Conservation (phyloP, 1,284 basidiomycete species). For the Ganoderma boninense region DNA sequence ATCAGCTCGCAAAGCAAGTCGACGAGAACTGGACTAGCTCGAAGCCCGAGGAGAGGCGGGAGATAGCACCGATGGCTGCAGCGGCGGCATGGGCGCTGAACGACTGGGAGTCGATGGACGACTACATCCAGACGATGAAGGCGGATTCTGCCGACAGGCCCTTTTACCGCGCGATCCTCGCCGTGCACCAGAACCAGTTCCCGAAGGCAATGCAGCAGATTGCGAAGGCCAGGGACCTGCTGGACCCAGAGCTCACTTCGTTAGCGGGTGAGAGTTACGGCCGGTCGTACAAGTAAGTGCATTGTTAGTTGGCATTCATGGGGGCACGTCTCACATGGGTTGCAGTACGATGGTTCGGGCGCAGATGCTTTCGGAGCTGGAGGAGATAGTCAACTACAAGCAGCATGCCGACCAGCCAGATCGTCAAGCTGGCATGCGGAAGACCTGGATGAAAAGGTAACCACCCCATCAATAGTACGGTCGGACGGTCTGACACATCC, state of each 20-base stretch:
- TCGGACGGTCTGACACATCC: slow-evolving; percentile 47
- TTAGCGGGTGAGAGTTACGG: slow-evolving; percentile 97
- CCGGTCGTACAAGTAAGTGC: slow-evolving; percentile 96
- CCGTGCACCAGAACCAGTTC: slow-evolving; percentile 97
- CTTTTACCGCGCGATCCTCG: slow-evolving; percentile 96
- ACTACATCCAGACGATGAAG: slow-evolving; percentile 96
- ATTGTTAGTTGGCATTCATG: slow-evolving; percentile 35
- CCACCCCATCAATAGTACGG: slow-evolving; percentile 3
- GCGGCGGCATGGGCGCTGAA: slow-evolving; percentile 97
- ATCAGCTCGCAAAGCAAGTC: slow-evolving; percentile 87
- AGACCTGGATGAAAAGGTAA: slow-evolving; percentile 95
- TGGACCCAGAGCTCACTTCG: slow-evolving; percentile 93
- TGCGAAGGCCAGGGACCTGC: slow-evolving; percentile 91
- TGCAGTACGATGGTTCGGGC: slow-evolving; percentile 93
- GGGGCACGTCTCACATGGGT: slow-evolving; percentile 11
- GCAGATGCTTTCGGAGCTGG: slow-evolving; percentile 98
- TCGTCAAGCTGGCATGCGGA: slow-evolving; percentile 85
- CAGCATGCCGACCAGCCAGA: slow-evolving; percentile 94
- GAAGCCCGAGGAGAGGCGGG: slow-evolving; percentile 84
- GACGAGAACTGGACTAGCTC: slow-evolving; percentile 91
- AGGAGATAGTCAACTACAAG: slow-evolving; percentile 98
- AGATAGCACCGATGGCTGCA: slow-evolving; percentile 96
- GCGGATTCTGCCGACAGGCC: slow-evolving; percentile 93
- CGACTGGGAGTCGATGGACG: slow-evolving; percentile 99
- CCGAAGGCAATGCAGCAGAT: slow-evolving; percentile 92